Evolutionary conservation across 2,329 filamentous ascomycete species (phyloP).

Genomic region (Phaeosphaeriaceae sp.): DNA sequence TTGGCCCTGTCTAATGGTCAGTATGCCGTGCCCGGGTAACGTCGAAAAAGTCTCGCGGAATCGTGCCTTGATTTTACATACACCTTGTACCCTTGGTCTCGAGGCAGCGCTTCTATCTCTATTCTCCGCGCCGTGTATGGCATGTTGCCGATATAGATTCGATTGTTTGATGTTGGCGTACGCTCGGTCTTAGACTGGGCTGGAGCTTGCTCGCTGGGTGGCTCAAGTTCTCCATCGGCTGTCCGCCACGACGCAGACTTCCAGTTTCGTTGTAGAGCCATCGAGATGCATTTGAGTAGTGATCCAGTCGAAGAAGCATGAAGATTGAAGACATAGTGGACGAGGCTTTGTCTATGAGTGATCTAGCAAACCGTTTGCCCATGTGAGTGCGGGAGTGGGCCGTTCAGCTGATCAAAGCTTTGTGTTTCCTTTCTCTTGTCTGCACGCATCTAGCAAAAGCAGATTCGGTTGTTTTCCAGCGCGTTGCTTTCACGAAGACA

Average conservation of each 20-base stretch:
- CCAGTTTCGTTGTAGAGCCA: too few species aligned
- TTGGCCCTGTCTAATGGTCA: too few species aligned
- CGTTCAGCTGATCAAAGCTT: too few species aligned
- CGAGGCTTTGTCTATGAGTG: too few species aligned
- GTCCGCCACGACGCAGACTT: not conserved
- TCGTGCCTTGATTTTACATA: too few species aligned
- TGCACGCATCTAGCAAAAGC: not conserved
- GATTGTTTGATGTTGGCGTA: not conserved
- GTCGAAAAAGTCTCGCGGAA: too few species aligned
- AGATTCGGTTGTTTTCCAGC: not conserved
- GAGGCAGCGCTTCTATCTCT: not conserved
- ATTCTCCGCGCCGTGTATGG: not conserved
- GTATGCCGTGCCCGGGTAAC: too few species aligned
- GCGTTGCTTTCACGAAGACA: not conserved
- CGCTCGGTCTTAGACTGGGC: not conserved
- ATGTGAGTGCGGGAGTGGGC: too few species aligned
- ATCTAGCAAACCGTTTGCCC: not conserved
- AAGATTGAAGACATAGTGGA: too few species aligned
- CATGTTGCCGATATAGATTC: constrained; percentile 1
- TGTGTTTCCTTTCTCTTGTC: too few species aligned
- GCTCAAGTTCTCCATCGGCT: not conserved
- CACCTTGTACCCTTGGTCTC: not conserved
- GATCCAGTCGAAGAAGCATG: too few species aligned
- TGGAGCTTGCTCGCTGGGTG: not conserved
- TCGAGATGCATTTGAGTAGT: too few species aligned